Evolutionary conservation across 2,329 filamentous ascomycete genomes (phyloP), one percentile per base, ranked within the genome.

Genomic region (Paracoccidioides brasiliensis): DNA sequence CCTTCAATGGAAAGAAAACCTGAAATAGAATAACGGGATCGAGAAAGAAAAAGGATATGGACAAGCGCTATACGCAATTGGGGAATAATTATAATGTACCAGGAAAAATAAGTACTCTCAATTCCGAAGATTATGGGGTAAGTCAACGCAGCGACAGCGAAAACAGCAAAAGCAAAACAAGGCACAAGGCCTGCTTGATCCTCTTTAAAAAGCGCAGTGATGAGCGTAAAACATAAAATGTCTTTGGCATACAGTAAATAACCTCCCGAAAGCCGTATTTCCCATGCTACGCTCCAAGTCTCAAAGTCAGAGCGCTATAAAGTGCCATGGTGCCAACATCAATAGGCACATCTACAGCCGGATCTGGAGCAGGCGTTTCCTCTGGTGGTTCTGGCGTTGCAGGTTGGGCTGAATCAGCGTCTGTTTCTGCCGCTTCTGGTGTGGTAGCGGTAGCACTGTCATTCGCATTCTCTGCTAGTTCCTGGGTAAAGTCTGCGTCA

Each of bases 281-380:
- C 45, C 30, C 40, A n/a, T 35, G 30, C 30, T 41, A 52, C 14
- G 41, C 54, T 28, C 54, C 54, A 49, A 56, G 41, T 33, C 40
- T 52, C 30, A 56, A 28, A 15, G 54, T 56, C 37, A 56, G 35
- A 30, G 49, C 54, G 28, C 54, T 56, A 41, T 52, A 33, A 22
- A 56, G 41, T 3, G 40, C 12, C 28, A 55, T 35, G 8, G 53
- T 43, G 40, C 30, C 44, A 46, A 49, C 44, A 35, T 55, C 53
- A 50, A 55, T 30, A 8, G 43, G 22, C 37, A 22, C 49, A 5
- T 35, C 37, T 41, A 22, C 49, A 8, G 37, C 49, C 9, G 49
- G 38, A n/a, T 42, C 38, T 41, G 46, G n/a, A 22, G 10, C 37
- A 15, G 49, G 12, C 5, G 49, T 52, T 37, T 52, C 49, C 22